Evolutionary conservation across 345 rosid genomes (phyloP), one percentile per base, ranked within the genome.

Genomic region (Carallia brachiata): DNA sequence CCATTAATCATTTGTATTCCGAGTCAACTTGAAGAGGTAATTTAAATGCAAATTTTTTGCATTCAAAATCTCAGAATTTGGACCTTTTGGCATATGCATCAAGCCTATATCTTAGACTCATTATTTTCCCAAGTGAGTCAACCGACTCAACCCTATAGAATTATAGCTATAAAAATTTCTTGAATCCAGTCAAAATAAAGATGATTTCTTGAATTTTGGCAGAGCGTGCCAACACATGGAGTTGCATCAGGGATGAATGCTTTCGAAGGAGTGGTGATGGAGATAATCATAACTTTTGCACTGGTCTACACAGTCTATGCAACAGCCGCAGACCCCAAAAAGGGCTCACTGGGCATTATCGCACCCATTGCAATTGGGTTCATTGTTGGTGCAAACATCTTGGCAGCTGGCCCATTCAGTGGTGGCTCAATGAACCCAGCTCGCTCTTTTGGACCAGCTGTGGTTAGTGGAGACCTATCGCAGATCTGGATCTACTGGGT

Each of bases 351-450:
- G 0, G 96, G 94, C 34, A 84, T 68, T 23, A 87, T 93, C 4
- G 97, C 98, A 4, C 96, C 94, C 1, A 87, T 91, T 0, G 97
- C 89, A 36, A 91, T 91, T 19, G 98, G 97, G 61, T 89, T 93
- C 88, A 83, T 93, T 3, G 96, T 93, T 4, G 97, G 96, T 5
- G 98, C 98, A 5, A 91, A 91, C 82, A 93, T 93, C 44, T 79
- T 93, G 2, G 98, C 98, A 0, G 97, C 96, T 2, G 98, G 97
- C 47, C 96, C 97, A 5, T 93, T 93, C 76, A 87, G 92, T 6
- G 98, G 97, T 1, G 97, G 97, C 2, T 93, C 97, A 5, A 93
- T 91, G 97, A 93, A 93, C 83, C 97, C 97, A 15, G 96, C 98
- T 47, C 82, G 97, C 44, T 91, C 97, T 0, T 87, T 89, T n/a